Evolutionary conservation across 306 rosid species (phyloP), one percentile per base, ranked within the genome.

Genomic region (Lathyrus tuberosus): DNA sequence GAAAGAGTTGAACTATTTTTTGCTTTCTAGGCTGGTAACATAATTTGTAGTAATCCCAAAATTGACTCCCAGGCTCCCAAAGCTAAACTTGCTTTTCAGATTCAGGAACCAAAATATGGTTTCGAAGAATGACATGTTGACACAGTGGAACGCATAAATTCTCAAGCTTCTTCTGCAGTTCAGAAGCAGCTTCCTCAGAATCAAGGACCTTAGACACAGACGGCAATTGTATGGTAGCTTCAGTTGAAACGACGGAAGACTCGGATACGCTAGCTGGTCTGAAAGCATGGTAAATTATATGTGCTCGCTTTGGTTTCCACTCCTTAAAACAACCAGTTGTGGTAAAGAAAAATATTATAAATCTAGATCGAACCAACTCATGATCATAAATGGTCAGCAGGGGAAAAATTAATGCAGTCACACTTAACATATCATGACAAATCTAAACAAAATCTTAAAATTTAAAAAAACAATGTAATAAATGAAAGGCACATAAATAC

Each of bases 61-160:
- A 62, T 83, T 75, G 53, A 73, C 62, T 62, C 89, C 97, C 89
- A 94, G 81, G 82, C 99, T 94, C 76, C 97, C 99, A 84, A 91
- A 94, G 68, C 91, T 87, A 80, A 94, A 80, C 83, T 94, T 94
- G 60, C 82, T 81, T 85, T 80, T 94, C 97, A 62, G 96, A 94
- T 73, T 91, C 97, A 26, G 97, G 89, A 44, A 94, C 99, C 71
- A 83, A 84, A 31, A 94, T 91, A 81, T 91, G 97, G 74, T 87
- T 85, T 53, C 96, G 99, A 82, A 94, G 89, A 60, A 94, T 94
- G 69, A 94, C 97, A 80, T 82, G 86, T 58, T 89, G 96, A 60
- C 95, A 89, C 65, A 82, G 91, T 1, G 87, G 87, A 70, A 88
- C 80, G 62, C 71, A 85, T 40, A 91, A 77, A 70, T 83, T 88